Evolutionary conservation across 2,329 filamentous ascomycete species (phyloP).

Genomic region (Blumeria hordei): DNA sequence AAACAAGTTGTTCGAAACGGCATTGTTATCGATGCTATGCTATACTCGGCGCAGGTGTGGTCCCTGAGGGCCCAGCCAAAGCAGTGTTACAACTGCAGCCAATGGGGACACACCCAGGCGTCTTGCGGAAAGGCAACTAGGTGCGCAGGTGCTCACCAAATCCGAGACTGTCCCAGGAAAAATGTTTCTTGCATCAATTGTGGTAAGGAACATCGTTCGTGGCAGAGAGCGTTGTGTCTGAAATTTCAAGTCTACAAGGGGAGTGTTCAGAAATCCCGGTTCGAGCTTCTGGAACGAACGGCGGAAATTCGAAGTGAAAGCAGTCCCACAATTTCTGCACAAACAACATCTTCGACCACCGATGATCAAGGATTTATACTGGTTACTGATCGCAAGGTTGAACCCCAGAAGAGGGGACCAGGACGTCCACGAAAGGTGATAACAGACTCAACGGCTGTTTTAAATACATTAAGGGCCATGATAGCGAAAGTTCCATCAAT

Average conservation of each 20-base stretch:
- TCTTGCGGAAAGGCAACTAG: background rate
- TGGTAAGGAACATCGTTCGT: conserved; percentile 4
- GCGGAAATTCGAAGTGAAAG: too few relatives aligned
- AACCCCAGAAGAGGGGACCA: too few relatives aligned
- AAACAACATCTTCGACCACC: too few relatives aligned
- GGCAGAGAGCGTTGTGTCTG: background rate
- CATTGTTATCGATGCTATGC: background rate
- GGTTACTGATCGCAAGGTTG: too few relatives aligned
- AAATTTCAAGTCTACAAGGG: background rate
- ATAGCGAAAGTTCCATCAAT: too few relatives aligned
- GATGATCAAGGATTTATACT: too few relatives aligned
- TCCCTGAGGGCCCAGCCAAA: background rate
- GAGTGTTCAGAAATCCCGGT: background rate
- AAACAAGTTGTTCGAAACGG: background rate
- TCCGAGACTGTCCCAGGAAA: background rate
- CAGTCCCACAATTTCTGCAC: too few relatives aligned
- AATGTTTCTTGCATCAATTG: background rate
- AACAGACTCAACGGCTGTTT: too few relatives aligned
- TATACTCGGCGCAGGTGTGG: background rate
- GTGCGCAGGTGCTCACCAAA: background rate
- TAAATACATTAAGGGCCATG: too few relatives aligned
- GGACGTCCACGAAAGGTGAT: too few relatives aligned
- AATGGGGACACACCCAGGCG: background rate
- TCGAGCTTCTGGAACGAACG: background rate
- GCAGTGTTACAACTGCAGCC: background rate